A percentile compares a stretch with the other conserved stretches of the same genome.
phyloP scores from a whole-genome alignment of 2,329 filamentous ascomycete genomes.

The Metarhizium humberi region DNA sequence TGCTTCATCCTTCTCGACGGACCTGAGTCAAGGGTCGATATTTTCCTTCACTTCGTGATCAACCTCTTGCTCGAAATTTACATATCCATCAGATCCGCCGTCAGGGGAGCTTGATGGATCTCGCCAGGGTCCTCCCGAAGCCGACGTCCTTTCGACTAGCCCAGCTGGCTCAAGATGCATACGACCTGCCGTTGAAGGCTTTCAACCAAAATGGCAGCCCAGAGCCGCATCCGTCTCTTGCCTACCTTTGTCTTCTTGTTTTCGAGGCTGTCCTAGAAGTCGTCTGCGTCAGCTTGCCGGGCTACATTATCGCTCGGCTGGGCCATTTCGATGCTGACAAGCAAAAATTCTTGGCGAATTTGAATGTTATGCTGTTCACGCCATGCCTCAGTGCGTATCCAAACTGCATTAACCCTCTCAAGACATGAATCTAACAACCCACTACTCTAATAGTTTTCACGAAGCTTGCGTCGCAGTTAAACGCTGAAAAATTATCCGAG shows the following conservation, averaged over 20 bases:
- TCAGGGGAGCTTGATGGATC: conserved; percentile 21
- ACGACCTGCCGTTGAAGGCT: conserved; percentile 32
- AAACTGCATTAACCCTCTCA: background rate
- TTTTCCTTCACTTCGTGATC: background rate
- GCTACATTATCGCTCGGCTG: conserved; percentile 81
- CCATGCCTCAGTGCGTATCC: conserved; percentile 74
- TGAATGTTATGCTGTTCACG: conserved; percentile 94
- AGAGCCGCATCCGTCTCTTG: conserved; percentile 54
- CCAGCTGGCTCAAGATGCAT: conserved; percentile 26
- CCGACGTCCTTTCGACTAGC: conserved; percentile 37
- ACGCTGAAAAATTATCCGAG: conserved; percentile 79
- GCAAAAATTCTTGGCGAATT: conserved; percentile 92
- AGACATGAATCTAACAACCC: background rate
- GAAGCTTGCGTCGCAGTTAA: conserved; percentile 90
- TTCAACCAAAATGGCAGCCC: conserved; percentile 28
- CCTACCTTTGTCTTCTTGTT: conserved; percentile 68
- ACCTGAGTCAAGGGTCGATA: background rate
- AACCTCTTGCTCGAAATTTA: background rate
- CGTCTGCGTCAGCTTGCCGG: conserved; percentile 87
- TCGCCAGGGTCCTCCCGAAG: conserved; percentile 26
- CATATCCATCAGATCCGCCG: background rate
- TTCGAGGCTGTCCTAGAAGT: conserved; percentile 94
- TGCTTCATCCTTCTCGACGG: background rate
- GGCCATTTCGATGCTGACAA: conserved; percentile 93
- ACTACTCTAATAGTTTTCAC: conserved; percentile 63